Evolutionary conservation across 441 rosid species (phyloP).

Genomic region (Isatis lusitanica): DNA sequence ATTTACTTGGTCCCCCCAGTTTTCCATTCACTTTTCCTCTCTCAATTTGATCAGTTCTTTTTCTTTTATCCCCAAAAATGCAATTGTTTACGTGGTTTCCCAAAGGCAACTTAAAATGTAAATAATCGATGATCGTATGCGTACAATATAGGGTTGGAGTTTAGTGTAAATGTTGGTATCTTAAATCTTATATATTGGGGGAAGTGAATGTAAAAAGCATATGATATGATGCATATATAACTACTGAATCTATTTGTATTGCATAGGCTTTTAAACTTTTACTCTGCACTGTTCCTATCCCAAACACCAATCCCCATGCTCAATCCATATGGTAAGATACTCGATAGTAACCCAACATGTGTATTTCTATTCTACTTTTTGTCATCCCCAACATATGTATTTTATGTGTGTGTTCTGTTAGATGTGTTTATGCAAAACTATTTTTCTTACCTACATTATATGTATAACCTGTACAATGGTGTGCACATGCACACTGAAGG

Average conservation of each 20-base stretch:
- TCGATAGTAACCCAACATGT: constrained; percentile 11
- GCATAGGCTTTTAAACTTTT: constrained; percentile 20
- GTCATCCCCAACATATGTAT: background rate
- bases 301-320: constrained; percentile 35
- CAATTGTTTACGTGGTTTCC: background rate
- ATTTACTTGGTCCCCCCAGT: constrained; percentile 26
- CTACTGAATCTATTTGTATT: background rate
- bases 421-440: background rate
- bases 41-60: background rate
- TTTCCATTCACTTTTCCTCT: background rate
- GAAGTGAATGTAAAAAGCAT: background rate
- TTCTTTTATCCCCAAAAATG: background rate
- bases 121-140: background rate
- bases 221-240: background rate
- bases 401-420: background rate
- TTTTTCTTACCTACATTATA: too few species aligned
- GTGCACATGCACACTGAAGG: background rate
- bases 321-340: constrained; percentile 14
- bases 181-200: background rate
- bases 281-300: constrained; percentile 31
- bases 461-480: too few species aligned
- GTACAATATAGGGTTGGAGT: background rate
- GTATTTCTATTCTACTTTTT: background rate
- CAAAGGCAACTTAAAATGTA: too few species aligned
- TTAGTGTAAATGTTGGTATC: background rate